Conservation (phyloP, 805 yeast genomes). For the Metschnikowia similis region DNA sequence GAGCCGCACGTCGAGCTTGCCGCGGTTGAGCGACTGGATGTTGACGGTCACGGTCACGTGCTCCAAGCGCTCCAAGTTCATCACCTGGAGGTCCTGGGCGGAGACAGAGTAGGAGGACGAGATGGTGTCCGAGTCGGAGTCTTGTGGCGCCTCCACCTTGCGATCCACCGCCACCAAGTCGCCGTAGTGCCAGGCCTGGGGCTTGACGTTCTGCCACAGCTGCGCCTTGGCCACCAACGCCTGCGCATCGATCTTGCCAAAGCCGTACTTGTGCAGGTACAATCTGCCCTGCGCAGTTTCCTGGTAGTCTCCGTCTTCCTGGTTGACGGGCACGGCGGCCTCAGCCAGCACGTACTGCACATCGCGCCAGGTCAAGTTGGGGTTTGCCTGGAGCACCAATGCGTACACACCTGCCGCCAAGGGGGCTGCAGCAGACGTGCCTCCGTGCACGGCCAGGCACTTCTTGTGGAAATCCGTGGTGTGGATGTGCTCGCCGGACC, state of each 20-base stretch:
- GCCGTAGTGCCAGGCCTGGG: conserved; percentile 77
- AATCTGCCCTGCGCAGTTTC: conserved; percentile 58
- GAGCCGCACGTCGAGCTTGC: conserved; percentile 61
- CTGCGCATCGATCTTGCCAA: conserved; percentile 86
- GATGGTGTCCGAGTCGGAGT: conserved; percentile 17
- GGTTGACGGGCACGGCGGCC: conserved; percentile 64
- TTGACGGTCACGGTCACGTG: conserved; percentile 82
- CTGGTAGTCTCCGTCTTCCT: conserved; percentile 73
- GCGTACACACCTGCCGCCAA: conserved; percentile 95
- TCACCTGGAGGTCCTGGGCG: conserved; percentile 43
- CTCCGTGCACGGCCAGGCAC: conserved; percentile 82
- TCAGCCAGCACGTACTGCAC: conserved; percentile 78
- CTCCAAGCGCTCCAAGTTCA: conserved; percentile 70
- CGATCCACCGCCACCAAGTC: conserved; percentile 35
- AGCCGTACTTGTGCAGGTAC: conserved; percentile 86
- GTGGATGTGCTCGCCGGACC: conserved; percentile 83
- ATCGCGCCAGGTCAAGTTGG: conserved; percentile 92
- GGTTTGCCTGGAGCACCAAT: conserved; percentile 75
- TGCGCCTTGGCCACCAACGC: conserved; percentile 67
- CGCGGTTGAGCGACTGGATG: conserved; percentile 61
- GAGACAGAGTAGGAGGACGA: conserved; percentile 39
- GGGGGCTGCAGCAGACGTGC: conserved; percentile 99
- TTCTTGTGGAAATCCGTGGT: conserved; percentile 71
- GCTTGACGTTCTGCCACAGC: conserved; percentile 80
- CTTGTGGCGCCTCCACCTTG: conserved; percentile 11